These are phyloP conservation scores for Lachnellula suecica DNA, from an alignment of 2,329 filamentous ascomycete species.

Conservation along the genomic window DNA sequence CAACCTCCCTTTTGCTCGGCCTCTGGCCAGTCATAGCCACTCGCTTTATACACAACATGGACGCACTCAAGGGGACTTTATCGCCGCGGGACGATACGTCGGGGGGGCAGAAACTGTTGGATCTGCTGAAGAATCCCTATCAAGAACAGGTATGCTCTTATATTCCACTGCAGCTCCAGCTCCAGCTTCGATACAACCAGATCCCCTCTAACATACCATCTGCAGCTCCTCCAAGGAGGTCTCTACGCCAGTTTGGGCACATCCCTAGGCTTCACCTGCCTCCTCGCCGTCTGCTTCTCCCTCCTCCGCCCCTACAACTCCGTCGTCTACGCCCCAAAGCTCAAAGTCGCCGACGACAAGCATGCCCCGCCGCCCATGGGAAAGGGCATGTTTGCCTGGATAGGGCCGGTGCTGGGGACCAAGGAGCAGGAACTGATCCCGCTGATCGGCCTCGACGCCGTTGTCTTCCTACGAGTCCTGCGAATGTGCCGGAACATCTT, in stretches of 20 bases:
- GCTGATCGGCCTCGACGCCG: slow-evolving; percentile 88
- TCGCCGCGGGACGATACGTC: slow-evolving; percentile 18
- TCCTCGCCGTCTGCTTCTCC: slow-evolving; percentile 80
- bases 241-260: slow-evolving; percentile 78
- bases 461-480: slow-evolving; percentile 83
- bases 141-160: slow-evolving; percentile 20
- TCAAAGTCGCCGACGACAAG: slow-evolving; percentile 88
- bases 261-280: slow-evolving; percentile 71
- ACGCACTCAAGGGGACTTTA: slow-evolving; percentile 10
- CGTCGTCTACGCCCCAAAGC: slow-evolving; percentile 89
- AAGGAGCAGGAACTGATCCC: slow-evolving; percentile 75
- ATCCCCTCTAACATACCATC: neutral
- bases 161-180: neutral
- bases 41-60: slow-evolving; percentile 28
- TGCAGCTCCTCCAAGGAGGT: slow-evolving; percentile 47
- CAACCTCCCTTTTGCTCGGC: slow-evolving; percentile 17
- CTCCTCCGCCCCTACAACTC: slow-evolving; percentile 88
- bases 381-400: slow-evolving; percentile 86
- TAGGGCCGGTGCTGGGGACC: slow-evolving; percentile 73
- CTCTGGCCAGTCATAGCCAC: slow-evolving; percentile 31
- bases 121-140: slow-evolving; percentile 31
- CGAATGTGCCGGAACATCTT: slow-evolving; percentile 95
- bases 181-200: too few species aligned
- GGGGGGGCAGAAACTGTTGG: slow-evolving; percentile 27
- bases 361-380: slow-evolving; percentile 85